Percentiles rank a stretch among this genome's conserved stretches.
Conservation (phyloP, 495 filamentous ascomycete species). For the Aspergillus ostianus region DNA sequence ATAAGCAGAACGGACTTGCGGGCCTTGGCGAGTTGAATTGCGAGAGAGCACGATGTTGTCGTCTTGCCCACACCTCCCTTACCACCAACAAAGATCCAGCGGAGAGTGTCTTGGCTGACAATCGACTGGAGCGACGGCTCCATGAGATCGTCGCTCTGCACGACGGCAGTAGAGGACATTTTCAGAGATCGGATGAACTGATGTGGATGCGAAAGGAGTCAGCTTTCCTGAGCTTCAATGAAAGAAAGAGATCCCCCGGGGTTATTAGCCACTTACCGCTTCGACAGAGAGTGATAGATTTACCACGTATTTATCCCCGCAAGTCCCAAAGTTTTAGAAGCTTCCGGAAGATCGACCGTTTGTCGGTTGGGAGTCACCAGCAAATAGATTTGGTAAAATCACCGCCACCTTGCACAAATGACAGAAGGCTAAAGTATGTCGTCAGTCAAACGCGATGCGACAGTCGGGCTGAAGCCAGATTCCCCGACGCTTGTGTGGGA, state of each 20-base stretch:
- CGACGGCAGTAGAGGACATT: constrained; percentile 62
- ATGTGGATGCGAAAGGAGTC: neutral
- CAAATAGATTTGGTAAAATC: neutral
- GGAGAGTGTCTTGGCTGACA: constrained; percentile 87
- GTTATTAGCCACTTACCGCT: no score
- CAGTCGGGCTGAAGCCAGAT: neutral
- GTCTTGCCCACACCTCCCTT: constrained; percentile 99
- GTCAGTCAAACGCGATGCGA: neutral
- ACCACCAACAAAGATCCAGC: constrained; percentile 99
- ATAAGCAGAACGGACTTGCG: constrained; percentile 95
- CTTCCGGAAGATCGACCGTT: constrained; percentile 27
- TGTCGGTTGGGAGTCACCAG: neutral
- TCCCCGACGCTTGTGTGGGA: neutral
- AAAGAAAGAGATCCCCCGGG: constrained; percentile 9
- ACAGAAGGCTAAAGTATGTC: no score
- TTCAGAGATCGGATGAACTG: constrained; percentile 20
- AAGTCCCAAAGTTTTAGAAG: constrained; percentile 28
- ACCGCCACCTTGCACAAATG: no score
- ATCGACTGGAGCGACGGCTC: constrained; percentile 94
- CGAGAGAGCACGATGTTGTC: constrained; percentile 95
- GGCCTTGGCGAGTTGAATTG: constrained; percentile 95
- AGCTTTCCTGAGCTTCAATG: constrained; percentile 6
- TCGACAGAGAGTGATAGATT: constrained; percentile 21
- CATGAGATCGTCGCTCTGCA: constrained; percentile 72
- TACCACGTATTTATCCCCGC: constrained; percentile 31